Conservation (phyloP, 768 basidiomycete genomes). For the Saitozyma podzolica region DNA sequence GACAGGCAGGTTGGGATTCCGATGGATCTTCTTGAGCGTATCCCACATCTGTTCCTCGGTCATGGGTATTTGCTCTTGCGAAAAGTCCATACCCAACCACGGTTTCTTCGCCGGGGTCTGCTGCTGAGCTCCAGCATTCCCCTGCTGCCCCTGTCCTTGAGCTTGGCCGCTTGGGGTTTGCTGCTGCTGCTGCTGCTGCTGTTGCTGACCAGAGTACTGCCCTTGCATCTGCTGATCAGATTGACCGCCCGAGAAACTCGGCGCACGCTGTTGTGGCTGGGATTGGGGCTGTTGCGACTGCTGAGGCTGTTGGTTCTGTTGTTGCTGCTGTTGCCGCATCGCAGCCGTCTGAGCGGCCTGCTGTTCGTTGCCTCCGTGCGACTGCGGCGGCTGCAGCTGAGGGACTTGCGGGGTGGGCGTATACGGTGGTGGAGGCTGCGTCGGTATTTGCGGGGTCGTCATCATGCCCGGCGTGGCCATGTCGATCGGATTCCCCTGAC, state of each 20-base stretch:
- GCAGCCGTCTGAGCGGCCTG: slow-evolving; percentile 2
- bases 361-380: background rate
- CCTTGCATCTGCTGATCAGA: too few relatives aligned
- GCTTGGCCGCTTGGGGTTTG: background rate
- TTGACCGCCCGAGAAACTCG: background rate
- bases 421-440: slow-evolving; percentile 1
- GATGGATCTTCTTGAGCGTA: slow-evolving; percentile 13
- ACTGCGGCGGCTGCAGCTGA: slow-evolving; percentile 1
- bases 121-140: background rate
- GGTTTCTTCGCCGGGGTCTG: background rate
- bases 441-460: background rate
- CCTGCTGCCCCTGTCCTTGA: background rate
- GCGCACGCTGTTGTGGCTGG: background rate
- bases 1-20: slow-evolving; percentile 13
- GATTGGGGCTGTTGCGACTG: slow-evolving; percentile 3
- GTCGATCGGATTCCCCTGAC: slow-evolving; percentile 38
- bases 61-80: slow-evolving; percentile 18
- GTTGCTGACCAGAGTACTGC: slow-evolving; percentile 7
- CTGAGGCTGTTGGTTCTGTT: slow-evolving; percentile 11
- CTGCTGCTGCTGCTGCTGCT: slow-evolving; percentile 10
- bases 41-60: slow-evolving; percentile 16
- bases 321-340: slow-evolving; percentile 14
- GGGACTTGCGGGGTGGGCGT: slow-evolving; percentile 12
- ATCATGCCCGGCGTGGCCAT: slow-evolving; percentile 28
- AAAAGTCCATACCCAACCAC: slow-evolving; percentile 24